These are phyloP conservation scores for Gloeopeniophorella convolvens DNA, from an alignment of 768 basidiomycete genomes.

Conservation along the genomic window DNA sequence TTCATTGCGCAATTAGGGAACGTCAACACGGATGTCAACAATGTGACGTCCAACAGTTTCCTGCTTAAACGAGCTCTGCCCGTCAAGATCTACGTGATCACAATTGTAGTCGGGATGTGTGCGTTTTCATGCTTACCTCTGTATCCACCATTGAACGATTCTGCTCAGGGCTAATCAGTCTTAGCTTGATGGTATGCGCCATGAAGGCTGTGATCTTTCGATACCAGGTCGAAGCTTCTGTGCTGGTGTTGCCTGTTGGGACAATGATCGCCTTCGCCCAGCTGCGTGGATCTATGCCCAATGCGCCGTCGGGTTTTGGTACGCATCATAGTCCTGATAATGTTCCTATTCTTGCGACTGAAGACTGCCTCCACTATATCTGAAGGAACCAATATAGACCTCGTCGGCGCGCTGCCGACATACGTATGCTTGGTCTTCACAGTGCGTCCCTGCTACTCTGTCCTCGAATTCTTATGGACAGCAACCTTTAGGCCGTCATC, in stretches of 20 bases:
- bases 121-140: background rate
- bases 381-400: conserved; percentile 14
- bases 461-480: background rate
- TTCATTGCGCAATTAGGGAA: background rate
- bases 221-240: conserved; percentile 19
- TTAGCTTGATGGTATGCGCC: conserved; percentile 3
- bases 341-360: background rate
- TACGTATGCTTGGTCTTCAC: conserved; percentile 11
- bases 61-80: background rate
- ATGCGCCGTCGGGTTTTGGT: conserved; percentile 26
- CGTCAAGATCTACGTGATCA: conserved; percentile 8
- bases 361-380: background rate
- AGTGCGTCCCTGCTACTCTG: background rate
- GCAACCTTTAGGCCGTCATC: background rate
- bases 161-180: conserved; percentile 11
- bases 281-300: conserved; percentile 23
- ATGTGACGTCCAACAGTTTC: background rate
- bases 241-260: conserved; percentile 23
- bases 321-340: background rate
- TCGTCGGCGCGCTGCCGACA: conserved; percentile 11
- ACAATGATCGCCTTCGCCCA: conserved; percentile 27
- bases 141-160: background rate
- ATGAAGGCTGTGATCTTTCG: conserved; percentile 21
- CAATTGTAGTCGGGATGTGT: conserved; percentile 17
- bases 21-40: background rate